Base-by-base conservation (phyloP, 371 early-diverging fungal species). In the Lichtheimia corymbifera region DNA sequence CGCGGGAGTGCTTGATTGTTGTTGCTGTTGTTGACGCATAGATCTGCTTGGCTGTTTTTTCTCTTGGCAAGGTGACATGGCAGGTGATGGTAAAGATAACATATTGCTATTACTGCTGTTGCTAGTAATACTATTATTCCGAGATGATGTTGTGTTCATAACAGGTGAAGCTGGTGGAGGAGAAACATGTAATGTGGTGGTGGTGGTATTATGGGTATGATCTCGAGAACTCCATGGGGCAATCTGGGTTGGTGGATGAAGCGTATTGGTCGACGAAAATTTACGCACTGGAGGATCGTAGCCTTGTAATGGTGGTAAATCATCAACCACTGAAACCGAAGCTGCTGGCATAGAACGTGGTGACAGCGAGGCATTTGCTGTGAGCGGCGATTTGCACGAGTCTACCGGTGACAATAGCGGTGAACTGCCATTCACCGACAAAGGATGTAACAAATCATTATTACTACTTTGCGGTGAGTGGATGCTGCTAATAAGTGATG, bases 401-500 rank as follows among this genome's bases (percentile, higher is more conserved):
- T 53, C 47, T 24, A 54, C n/a, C 3, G 54, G 54, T 17, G 65
- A 50, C 20, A 60, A 6, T 13, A 30, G 13, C 5, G 61, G 55
- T 18, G 67, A 59, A 43, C 44, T 11, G 49, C 25, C 13, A 47
- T 35, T 50, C 17, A 35, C 30, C 20, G 64, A 44, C 24, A 52
- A 50, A 45, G 58, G 55, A 27, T 75, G 72, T n/a, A n/a, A 47
- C 18, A 20, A 73, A 64, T 53, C 62, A 53, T 24, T 64, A 42
- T 47, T 67, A 71, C 25, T 73, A 65, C 25, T 55, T 42, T 40
- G 35, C 22, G 62, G 58, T 25, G 64, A 58, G 6, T 50, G 27
- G 5, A 15, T 17, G 9, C 35, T 35, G 11, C 6, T 35, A 35
- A 35, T 7, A 28, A 58, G 44, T 3, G 58, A 17, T 35, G 49